Conservation (phyloP, 1,284 basidiomycete genomes). For the Lentinus polychrous region DNA sequence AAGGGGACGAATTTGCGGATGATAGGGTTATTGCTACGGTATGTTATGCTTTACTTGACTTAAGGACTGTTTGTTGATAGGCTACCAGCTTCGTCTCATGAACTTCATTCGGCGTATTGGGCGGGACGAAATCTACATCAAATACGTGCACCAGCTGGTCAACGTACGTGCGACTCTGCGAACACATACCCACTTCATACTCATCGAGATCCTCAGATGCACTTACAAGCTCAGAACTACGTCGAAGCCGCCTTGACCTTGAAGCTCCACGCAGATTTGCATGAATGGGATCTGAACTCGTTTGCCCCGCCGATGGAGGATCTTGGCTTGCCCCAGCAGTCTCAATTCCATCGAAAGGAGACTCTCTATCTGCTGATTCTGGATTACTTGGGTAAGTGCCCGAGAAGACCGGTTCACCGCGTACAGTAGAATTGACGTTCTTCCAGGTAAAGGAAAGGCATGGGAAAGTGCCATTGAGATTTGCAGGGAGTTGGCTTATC, state of each 20-base stretch:
- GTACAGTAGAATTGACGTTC: background rate
- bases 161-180: slow-evolving; percentile 46
- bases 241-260: slow-evolving; percentile 90
- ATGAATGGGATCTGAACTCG: slow-evolving; percentile 80
- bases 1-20: slow-evolving; percentile 89
- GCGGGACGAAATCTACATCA: slow-evolving; percentile 85
- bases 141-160: slow-evolving; percentile 92
- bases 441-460: slow-evolving; percentile 84
- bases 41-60: slow-evolving; percentile 8
- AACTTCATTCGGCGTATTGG: slow-evolving; percentile 85
- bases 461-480: slow-evolving; percentile 94
- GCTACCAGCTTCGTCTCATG: slow-evolving; percentile 74
- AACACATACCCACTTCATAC: background rate
- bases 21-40: slow-evolving; percentile 91
- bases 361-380: slow-evolving; percentile 80
- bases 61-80: slow-evolving; percentile 1
- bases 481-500: slow-evolving; percentile 82
- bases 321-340: slow-evolving; percentile 85
- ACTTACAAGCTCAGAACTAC: slow-evolving; percentile 82
- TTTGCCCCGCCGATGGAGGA: slow-evolving; percentile 84
- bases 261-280: slow-evolving; percentile 89
- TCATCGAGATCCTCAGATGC: slow-evolving; percentile 45
- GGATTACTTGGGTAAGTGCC: slow-evolving; percentile 70
- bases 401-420: background rate
- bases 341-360: slow-evolving; percentile 92